Percentiles rank a stretch among this genome's conserved stretches.
Conservation (phyloP, 2,329 filamentous ascomycete genomes). For the Zopfia rhizophila region DNA sequence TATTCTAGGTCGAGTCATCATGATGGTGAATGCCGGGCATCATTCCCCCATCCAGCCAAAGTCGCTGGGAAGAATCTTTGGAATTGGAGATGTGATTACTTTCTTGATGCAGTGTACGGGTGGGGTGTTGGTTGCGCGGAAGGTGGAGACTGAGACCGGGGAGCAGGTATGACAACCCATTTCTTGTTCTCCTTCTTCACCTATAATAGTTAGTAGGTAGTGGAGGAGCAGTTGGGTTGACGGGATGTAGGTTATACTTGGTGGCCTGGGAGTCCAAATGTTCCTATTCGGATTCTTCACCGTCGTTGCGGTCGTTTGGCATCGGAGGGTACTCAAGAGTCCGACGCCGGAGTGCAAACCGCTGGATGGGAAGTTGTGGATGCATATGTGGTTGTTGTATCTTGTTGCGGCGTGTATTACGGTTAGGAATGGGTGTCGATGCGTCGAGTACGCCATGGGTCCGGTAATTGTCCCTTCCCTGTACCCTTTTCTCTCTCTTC, state of each 20-base stretch:
- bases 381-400: constrained; percentile 47
- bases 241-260: constrained; percentile 62
- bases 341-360: constrained; percentile 36
- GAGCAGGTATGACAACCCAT: too few species aligned
- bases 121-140: constrained; percentile 50
- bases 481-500: too few species aligned
- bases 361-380: constrained; percentile 13
- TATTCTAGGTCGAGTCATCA: constrained; percentile 47
- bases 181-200: too few species aligned
- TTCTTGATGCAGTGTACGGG: constrained; percentile 61
- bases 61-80: constrained; percentile 63
- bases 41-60: constrained; percentile 51
- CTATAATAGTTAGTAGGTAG: too few species aligned
- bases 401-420: constrained; percentile 51
- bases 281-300: constrained; percentile 65
- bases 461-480: background rate
- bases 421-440: constrained; percentile 55
- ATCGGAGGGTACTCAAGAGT: constrained; percentile 49
- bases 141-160: constrained; percentile 22
- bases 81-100: constrained; percentile 60
- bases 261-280: constrained; percentile 64
- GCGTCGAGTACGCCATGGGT: constrained; percentile 52
- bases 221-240: constrained; percentile 39
- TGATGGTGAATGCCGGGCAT: constrained; percentile 45
- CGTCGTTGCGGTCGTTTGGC: constrained; percentile 57